These are phyloP conservation scores for Colletotrichum ledebouriae DNA, from an alignment of 2,329 filamentous ascomycete genomes.

Conservation along the genomic window DNA sequence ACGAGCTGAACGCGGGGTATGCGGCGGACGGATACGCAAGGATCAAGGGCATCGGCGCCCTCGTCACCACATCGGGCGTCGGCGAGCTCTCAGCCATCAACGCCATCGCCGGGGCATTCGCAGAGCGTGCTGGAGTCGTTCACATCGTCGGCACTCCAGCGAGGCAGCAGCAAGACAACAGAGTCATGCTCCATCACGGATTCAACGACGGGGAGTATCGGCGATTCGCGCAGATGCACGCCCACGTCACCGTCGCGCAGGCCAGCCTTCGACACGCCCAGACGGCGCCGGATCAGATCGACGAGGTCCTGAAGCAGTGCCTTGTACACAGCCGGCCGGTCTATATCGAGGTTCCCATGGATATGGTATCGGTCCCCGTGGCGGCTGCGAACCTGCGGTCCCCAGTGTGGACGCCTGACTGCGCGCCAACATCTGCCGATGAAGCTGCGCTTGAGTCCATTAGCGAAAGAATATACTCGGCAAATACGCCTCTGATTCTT, in stretches of 20 bases:
- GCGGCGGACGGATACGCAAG: conserved; percentile 70
- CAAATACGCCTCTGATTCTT: conserved; percentile 2
- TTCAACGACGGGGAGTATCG: conserved; percentile 66
- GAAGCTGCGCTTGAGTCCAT: conserved; percentile 51
- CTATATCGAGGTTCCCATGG: conserved; percentile 68
- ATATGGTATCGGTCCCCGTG: conserved; percentile 60
- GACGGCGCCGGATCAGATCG: conserved; percentile 63
- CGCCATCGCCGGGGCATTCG: conserved; percentile 69
- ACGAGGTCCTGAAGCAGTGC: conserved; percentile 63
- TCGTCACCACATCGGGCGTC: conserved; percentile 73
- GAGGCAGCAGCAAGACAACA: conserved; percentile 57
- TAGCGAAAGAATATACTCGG: conserved; percentile 56
- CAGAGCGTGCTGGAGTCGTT: conserved; percentile 68
- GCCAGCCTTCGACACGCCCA: conserved; percentile 59
- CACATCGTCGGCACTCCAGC: conserved; percentile 70
- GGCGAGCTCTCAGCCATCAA: conserved; percentile 71
- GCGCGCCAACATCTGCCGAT: conserved; percentile 40
- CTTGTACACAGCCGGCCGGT: conserved; percentile 67
- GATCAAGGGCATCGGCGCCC: conserved; percentile 62
- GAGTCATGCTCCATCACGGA: conserved; percentile 65
- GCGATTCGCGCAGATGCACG: conserved; percentile 63
- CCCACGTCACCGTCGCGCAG: conserved; percentile 63
- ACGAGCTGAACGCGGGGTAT: conserved; percentile 71
- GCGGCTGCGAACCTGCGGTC: conserved; percentile 49
- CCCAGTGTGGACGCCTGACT: conserved; percentile 44